A percentile compares a stretch with the other conserved stretches of the same genome.
phyloP scores from a whole-genome alignment of 345 rosid species.

The Psidium friedrichsthalianum region DNA sequence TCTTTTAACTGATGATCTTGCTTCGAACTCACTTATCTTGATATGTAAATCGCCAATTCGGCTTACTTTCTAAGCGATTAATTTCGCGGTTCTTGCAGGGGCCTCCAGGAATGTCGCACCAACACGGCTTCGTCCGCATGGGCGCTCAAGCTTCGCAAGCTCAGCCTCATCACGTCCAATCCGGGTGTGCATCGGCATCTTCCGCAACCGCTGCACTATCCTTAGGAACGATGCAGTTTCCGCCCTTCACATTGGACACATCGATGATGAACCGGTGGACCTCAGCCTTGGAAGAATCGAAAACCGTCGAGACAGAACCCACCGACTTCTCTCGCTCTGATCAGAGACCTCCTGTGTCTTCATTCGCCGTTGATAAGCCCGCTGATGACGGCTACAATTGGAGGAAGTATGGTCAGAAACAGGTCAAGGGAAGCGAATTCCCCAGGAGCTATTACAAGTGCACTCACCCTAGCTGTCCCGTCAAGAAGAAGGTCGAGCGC shows the following conservation, averaged over 20 bases:
- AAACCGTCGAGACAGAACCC: slow-evolving; percentile 15
- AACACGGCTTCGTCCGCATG: slow-evolving; percentile 61
- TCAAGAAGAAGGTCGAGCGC: slow-evolving; percentile 90
- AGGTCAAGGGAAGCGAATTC: slow-evolving; percentile 86
- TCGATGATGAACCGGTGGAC: slow-evolving; percentile 13
- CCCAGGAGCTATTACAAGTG: slow-evolving; percentile 98
- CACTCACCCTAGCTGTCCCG: slow-evolving; percentile 64
- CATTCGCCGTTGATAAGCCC: slow-evolving; percentile 57
- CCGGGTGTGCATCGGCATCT: slow-evolving; percentile 20
- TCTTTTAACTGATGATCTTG: neutral
- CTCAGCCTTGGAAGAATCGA: slow-evolving; percentile 10
- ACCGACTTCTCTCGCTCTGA: slow-evolving; percentile 22
- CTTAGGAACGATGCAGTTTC: slow-evolving; percentile 2
- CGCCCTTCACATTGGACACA: slow-evolving; percentile 6
- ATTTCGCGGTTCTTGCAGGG: slow-evolving; percentile 23
- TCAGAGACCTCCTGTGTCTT: slow-evolving; percentile 23
- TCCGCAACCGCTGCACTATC: slow-evolving; percentile 19
- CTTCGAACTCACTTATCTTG: slow-evolving; percentile 3
- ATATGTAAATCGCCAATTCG: neutral
- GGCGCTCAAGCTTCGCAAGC: slow-evolving; percentile 46
- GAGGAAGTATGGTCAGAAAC: slow-evolving; percentile 96
- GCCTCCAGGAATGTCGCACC: slow-evolving; percentile 69
- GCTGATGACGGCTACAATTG: slow-evolving; percentile 92
- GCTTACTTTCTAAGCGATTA: neutral
- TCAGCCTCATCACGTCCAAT: slow-evolving; percentile 42